phyloP scores from a whole-genome alignment of 2,329 filamentous ascomycete genomes.

The Colletotrichum ledebouriae region DNA sequence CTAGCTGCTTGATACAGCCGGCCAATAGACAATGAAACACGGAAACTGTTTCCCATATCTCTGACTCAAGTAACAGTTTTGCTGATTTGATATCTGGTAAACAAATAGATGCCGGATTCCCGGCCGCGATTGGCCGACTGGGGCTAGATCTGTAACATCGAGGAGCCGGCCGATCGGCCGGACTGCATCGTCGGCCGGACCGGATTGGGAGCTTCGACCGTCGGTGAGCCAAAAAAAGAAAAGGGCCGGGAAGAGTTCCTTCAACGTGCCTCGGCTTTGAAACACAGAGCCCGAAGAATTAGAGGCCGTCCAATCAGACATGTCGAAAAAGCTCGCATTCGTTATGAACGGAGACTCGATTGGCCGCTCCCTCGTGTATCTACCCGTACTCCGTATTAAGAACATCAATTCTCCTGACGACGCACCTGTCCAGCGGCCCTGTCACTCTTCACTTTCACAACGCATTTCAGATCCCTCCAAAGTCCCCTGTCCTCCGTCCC shows the following conservation, averaged over 20 bases:
- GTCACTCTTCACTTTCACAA: not conserved
- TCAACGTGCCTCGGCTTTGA: conserved; percentile 16
- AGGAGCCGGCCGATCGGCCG: conserved; percentile 20
- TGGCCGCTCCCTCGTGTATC: not conserved
- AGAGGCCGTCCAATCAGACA: conserved; percentile 24
- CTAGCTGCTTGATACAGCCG: too few species aligned
- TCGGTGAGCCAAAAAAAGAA: conserved; percentile 17
- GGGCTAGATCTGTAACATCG: not conserved
- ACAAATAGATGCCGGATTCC: not conserved
- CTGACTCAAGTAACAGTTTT: not conserved
- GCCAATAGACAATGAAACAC: too few species aligned
- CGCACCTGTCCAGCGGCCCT: not conserved
- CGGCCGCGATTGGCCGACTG: conserved; percentile 1
- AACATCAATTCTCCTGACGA: not conserved
- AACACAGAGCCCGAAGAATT: conserved; percentile 2
- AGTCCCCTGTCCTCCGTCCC: conserved; percentile 13
- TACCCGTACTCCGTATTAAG: not conserved
- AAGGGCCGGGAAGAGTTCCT: not conserved
- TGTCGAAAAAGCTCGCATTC: conserved; percentile 3
- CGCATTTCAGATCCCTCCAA: conserved; percentile 2
- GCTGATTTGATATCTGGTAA: not conserved
- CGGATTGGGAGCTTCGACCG: conserved; percentile 32
- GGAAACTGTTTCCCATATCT: too few species aligned
- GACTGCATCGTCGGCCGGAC: conserved; percentile 15
- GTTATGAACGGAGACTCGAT: not conserved